A percentile compares a stretch with the other conserved stretches of the same genome.
Conservation (phyloP, 768 basidiomycete genomes). For the Leccinellum luteum region DNA sequence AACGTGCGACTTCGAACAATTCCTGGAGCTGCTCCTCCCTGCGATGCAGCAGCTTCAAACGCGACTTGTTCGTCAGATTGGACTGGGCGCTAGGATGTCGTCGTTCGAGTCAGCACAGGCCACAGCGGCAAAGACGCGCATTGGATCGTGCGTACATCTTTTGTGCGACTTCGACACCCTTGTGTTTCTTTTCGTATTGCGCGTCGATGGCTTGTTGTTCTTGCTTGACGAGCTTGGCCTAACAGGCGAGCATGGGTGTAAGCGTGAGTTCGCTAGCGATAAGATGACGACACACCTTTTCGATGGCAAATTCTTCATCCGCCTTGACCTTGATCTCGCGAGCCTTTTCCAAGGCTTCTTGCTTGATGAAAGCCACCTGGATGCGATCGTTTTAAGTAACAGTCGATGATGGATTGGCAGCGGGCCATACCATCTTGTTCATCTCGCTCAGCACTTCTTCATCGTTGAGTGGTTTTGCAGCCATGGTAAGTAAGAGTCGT, state of each 20-base stretch:
- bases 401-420: background rate
- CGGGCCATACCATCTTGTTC: conserved; percentile 89
- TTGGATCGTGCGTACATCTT: conserved; percentile 72
- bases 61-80: conserved; percentile 94
- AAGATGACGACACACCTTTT: conserved; percentile 61
- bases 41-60: conserved; percentile 83
- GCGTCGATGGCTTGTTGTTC: conserved; percentile 94
- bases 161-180: conserved; percentile 89
- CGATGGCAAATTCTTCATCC: conserved; percentile 98
- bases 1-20: conserved; percentile 74
- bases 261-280: too few relatives aligned
- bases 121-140: background rate
- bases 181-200: conserved; percentile 93
- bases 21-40: conserved; percentile 92
- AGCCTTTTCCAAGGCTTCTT: conserved; percentile 97
- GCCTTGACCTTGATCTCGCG: conserved; percentile 97
- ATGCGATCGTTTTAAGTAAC: conserved; percentile 1
- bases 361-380: conserved; percentile 97
- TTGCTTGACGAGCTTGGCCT: conserved; percentile 97
- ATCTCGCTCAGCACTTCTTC: conserved; percentile 95
- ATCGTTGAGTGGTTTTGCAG: conserved; percentile 82
- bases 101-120: conserved; percentile 4
- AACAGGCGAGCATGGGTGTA: background rate
- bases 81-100: conserved; percentile 72
- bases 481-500: conserved; percentile 43